Evolutionary conservation across 371 early-diverging fungal genomes (phyloP), one percentile per base, ranked within the genome.

Genomic region (Mucor mucedo): DNA sequence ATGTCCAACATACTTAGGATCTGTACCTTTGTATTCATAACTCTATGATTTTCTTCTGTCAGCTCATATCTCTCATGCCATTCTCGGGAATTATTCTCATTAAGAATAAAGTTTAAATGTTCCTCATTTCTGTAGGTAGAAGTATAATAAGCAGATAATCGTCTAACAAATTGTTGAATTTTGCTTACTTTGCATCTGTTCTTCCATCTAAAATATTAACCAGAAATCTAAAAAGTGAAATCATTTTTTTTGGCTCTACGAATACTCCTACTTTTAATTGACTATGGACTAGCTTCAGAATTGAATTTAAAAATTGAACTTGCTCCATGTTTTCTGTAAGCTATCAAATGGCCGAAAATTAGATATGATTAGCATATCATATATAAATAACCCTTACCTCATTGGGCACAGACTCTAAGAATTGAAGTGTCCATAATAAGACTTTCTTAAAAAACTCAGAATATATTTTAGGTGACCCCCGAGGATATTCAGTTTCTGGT

Each of bases 21-120:
- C 50, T 80, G 81, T 11, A 85, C 81, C 60, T 85, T 85, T 27
- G 72, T 66, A 32, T 77, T 68, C 72, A 84, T 80, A 11, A 75
- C 70, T 4, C 67, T 62, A 28, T 67, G 69, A 33, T 73, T 82
- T 10, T 61, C 60, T 60, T 84, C 85, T 16, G 75, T 76, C 50
- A 75, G 64, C 3, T 65, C 49, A 49, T 75, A 84, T 14, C 81
- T 71, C 4, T 79, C 80, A 27, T 52, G 67, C 76, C 76, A 76
- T 54, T 53, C 44, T 6, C 68, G 52, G 29, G 66, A 58, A n/a
- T 40, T 63, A 2, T 62, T 32, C 4, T 44, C 41, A 2, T 65
- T 52, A 13, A 39, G 55, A 2, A 75, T 59, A n/a, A 57, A 60
- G 27, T 72, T 70, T 4, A 53, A 33, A 64, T 76, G 76, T 42